phyloP scores from a whole-genome alignment of 2,329 filamentous ascomycete genomes.

The Ustilaginoidea virens region DNA sequence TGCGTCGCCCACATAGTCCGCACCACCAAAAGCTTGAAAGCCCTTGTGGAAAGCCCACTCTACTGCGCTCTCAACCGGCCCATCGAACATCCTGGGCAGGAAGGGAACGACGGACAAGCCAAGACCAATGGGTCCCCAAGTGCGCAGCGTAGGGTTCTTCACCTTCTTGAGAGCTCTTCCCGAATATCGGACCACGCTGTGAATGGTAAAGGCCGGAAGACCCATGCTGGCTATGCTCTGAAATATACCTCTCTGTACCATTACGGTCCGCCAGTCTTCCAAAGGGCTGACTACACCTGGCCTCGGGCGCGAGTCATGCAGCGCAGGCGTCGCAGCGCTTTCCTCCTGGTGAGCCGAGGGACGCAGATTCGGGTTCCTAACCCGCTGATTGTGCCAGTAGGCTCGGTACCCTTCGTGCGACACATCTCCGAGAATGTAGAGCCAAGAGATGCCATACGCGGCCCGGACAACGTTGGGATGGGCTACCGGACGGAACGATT shows the following conservation, averaged over 20 bases:
- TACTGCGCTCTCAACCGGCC: conserved; percentile 82
- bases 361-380: conserved; percentile 51
- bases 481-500: conserved; percentile 86
- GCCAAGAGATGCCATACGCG: conserved; percentile 86
- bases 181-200: conserved; percentile 81
- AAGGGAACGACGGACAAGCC: conserved; percentile 66
- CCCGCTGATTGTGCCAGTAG: conserved; percentile 71
- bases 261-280: conserved; percentile 82
- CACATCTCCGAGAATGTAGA: conserved; percentile 83
- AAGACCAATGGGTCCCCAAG: conserved; percentile 83
- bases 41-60: conserved; percentile 81
- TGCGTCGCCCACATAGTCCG: conserved; percentile 36
- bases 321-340: conserved; percentile 26
- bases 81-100: conserved; percentile 71
- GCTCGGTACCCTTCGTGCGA: conserved; percentile 89
- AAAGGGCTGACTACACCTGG: conserved; percentile 46
- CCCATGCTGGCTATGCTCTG: conserved; percentile 89
- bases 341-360: conserved; percentile 34
- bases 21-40: conserved; percentile 57
- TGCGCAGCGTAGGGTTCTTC: conserved; percentile 62
- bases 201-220: conserved; percentile 83
- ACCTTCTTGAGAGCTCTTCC: conserved; percentile 69
- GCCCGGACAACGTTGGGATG: conserved; percentile 67
- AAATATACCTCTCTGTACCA: conserved; percentile 82
- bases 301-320: conserved; percentile 12